A percentile compares a stretch with the other conserved stretches of the same genome.
Evolutionary conservation across 2,329 filamentous ascomycete species (phyloP).

Genomic region (Arthrobotrys musiformis): DNA sequence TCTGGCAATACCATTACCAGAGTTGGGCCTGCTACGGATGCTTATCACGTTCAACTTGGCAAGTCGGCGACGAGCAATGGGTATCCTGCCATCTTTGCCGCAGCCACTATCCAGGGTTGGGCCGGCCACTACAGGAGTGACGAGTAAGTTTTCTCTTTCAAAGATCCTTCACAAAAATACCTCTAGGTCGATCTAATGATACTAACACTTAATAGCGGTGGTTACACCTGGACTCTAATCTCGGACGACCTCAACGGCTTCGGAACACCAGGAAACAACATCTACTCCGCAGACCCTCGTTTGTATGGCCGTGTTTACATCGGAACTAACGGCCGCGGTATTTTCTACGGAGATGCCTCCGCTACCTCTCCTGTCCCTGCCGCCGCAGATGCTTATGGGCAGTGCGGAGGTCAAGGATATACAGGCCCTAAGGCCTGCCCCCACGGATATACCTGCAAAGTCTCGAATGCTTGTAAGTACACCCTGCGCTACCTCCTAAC

Average conservation of each 20-base stretch:
- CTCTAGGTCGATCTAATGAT: background rate
- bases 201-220: slow-evolving; percentile 29
- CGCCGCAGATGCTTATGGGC: slow-evolving; percentile 42
- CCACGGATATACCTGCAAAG: slow-evolving; percentile 46
- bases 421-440: slow-evolving; percentile 40
- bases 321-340: slow-evolving; percentile 58
- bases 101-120: slow-evolving; percentile 56
- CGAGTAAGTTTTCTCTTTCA: slow-evolving; percentile 33
- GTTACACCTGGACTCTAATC: slow-evolving; percentile 56
- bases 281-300: slow-evolving; percentile 55
- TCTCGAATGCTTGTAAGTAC: slow-evolving; percentile 44
- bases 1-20: slow-evolving; percentile 66
- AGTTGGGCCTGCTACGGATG: slow-evolving; percentile 57
- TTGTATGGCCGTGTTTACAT: slow-evolving; percentile 57
- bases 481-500: background rate
- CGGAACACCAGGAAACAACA: slow-evolving; percentile 55
- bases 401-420: slow-evolving; percentile 48
- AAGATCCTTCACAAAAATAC: background rate
- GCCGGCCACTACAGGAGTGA: slow-evolving; percentile 57
- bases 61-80: slow-evolving; percentile 50
- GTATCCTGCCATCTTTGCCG: slow-evolving; percentile 58
- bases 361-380: slow-evolving; percentile 36
- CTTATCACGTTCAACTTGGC: slow-evolving; percentile 57
- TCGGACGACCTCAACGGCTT: slow-evolving; percentile 57
- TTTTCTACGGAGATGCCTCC: slow-evolving; percentile 56